phyloP scores from a whole-genome alignment of 257 asterid genomes.

The Capsicum pubescens region DNA sequence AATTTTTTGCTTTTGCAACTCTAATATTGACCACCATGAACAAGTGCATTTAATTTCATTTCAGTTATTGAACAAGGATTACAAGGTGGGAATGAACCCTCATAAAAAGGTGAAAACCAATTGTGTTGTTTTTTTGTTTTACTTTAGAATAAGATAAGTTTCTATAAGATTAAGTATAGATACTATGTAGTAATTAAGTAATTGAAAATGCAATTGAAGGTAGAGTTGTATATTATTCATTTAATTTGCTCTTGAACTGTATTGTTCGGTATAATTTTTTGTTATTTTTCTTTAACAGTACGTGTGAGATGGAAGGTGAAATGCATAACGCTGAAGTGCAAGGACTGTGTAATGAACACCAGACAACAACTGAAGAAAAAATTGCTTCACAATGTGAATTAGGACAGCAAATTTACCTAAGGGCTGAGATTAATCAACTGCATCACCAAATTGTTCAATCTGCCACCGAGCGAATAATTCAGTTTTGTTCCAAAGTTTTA shows the following conservation, averaged over 20 bases:
- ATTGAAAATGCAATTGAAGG: not conserved
- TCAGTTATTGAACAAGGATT: no score
- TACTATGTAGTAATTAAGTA: no score
- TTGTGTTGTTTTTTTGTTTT: no score
- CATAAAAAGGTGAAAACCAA: no score
- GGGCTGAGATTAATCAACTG: no score
- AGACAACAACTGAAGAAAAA: slow-evolving; percentile 75
- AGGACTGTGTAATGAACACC: slow-evolving; percentile 73
- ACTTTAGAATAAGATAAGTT: not conserved
- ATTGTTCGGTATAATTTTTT: not conserved
- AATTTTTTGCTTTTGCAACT: no score
- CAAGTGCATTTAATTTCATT: no score
- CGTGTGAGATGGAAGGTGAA: slow-evolving; percentile 74
- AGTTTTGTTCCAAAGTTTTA: slow-evolving; percentile 9
- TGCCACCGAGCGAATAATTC: not conserved
- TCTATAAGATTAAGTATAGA: not conserved
- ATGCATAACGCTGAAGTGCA: slow-evolving; percentile 73
- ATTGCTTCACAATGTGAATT: slow-evolving; percentile 67
- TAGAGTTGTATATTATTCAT: not conserved
- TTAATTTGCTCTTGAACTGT: not conserved
- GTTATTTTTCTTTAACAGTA: slow-evolving; percentile 28
- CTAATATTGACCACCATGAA: no score
- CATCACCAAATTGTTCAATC: not conserved
- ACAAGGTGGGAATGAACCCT: no score
- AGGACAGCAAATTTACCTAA: not conserved